Percentiles rank a stretch among this genome's conserved stretches.
These are phyloP conservation scores for Cladosporium sp. DNA, from an alignment of 2,329 filamentous ascomycete species.

Conservation along the genomic window DNA sequence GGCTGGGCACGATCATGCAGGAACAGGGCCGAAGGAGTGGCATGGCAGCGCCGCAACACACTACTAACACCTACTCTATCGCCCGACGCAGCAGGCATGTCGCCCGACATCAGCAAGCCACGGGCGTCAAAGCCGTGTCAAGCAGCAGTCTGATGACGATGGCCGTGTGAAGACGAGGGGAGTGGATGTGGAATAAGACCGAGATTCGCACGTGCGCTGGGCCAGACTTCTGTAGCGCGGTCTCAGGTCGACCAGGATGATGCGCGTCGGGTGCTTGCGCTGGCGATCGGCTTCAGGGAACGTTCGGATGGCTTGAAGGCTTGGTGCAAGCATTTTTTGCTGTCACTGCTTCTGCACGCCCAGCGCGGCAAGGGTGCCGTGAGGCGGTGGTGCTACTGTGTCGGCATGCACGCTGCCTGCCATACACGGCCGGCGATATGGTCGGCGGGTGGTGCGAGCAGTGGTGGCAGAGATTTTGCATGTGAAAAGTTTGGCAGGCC, in stretches of 20 bases:
- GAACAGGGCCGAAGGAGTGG: not conserved
- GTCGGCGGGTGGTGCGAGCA: not conserved
- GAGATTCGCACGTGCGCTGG: conserved; percentile 1
- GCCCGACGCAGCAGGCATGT: not conserved
- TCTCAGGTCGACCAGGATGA: not conserved
- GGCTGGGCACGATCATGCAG: not conserved
- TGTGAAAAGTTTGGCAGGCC: not conserved
- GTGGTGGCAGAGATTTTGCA: not conserved
- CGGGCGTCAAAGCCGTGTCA: not conserved
- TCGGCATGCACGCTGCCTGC: not conserved
- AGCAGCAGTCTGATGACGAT: not conserved
- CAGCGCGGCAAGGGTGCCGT: conserved; percentile 7
- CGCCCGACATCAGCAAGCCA: not conserved
- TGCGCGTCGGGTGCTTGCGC: conserved; percentile 3
- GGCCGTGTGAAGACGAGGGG: not conserved
- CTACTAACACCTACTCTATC: not conserved
- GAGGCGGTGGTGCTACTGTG: not conserved
- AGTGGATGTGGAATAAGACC: not conserved
- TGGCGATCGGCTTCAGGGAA: conserved; percentile 2
- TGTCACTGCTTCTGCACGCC: not conserved
- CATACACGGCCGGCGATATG: no score
- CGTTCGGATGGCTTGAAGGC: conserved; percentile 4
- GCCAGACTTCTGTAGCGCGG: conserved; percentile 5
- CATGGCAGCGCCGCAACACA: not conserved
- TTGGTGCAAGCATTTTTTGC: conserved; percentile 8